Conservation (phyloP, 1,284 basidiomycete genomes). For the Rhodotorula sp. region DNA sequence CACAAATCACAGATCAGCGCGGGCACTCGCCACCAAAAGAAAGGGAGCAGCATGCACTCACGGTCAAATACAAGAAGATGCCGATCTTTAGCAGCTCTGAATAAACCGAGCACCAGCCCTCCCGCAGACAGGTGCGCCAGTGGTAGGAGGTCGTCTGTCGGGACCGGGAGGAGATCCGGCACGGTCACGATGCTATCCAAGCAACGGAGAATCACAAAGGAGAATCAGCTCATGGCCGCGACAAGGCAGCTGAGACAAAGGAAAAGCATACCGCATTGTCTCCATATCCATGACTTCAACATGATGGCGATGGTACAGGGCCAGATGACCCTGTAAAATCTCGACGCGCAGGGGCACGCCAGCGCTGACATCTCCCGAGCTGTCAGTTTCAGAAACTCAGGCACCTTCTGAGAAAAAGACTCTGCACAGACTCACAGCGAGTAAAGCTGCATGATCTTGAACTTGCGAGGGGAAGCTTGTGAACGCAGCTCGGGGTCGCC, state of each 20-base stretch:
- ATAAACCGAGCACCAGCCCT: no score
- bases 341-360: constrained; percentile 66
- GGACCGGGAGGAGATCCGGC: constrained; percentile 57
- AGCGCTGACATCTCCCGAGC: constrained; percentile 63
- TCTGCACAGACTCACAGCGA: neutral
- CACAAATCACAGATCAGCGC: no score
- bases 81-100: no score
- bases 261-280: constrained; percentile 57
- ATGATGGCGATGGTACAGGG: no score
- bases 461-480: constrained; percentile 55
- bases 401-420: constrained; percentile 77
- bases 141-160: no score
- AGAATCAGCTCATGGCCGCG: no score
- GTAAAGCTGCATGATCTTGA: neutral
- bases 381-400: constrained; percentile 86
- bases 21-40: no score
- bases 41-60: no score
- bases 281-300: constrained; percentile 67
- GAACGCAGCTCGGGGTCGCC: constrained; percentile 65
- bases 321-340: constrained; percentile 53
- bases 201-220: no score
- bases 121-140: no score
- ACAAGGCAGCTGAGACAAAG: neutral
- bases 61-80: no score
- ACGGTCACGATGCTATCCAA: constrained; percentile 57